phyloP scores from a whole-genome alignment of 805 yeast species.

The Wickerhamiella cacticola region DNA sequence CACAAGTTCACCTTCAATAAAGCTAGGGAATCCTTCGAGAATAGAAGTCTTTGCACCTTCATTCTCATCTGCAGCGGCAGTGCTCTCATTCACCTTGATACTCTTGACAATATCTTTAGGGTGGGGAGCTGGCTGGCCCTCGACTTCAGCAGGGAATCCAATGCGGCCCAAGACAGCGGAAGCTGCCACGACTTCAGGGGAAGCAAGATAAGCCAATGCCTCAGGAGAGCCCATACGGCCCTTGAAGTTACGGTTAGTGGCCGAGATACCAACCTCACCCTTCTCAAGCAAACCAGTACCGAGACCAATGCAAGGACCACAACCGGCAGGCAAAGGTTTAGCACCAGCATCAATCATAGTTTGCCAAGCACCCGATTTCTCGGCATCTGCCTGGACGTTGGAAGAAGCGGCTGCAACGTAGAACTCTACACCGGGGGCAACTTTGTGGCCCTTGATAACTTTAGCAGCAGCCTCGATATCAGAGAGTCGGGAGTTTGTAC shows the following conservation, averaged over 20 bases:
- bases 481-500: conserved; percentile 88
- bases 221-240: conserved; percentile 99
- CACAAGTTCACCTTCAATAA: conserved; percentile 81
- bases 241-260: conserved; percentile 96
- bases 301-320: conserved; percentile 98
- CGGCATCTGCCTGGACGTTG: conserved; percentile 86
- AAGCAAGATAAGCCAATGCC: conserved; percentile 88
- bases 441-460: conserved; percentile 66
- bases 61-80: conserved; percentile 25
- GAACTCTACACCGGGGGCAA: conserved; percentile 84
- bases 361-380: conserved; percentile 84
- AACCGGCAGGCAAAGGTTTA: conserved; percentile 90
- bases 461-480: conserved; percentile 93
- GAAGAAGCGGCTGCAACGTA: conserved; percentile 97
- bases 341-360: conserved; percentile 85
- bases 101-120: conserved; percentile 40
- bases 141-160: conserved; percentile 80
- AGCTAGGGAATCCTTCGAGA: conserved; percentile 80
- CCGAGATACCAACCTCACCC: conserved; percentile 97
- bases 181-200: conserved; percentile 98
- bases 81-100: conserved; percentile 25
- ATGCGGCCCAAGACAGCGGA: conserved; percentile 92
- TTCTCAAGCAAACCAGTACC: conserved; percentile 89
- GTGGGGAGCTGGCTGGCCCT: conserved; percentile 42
- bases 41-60: conserved; percentile 39